Conservation (phyloP, 257 asterid species). For the Solanum pinnatisectum region DNA sequence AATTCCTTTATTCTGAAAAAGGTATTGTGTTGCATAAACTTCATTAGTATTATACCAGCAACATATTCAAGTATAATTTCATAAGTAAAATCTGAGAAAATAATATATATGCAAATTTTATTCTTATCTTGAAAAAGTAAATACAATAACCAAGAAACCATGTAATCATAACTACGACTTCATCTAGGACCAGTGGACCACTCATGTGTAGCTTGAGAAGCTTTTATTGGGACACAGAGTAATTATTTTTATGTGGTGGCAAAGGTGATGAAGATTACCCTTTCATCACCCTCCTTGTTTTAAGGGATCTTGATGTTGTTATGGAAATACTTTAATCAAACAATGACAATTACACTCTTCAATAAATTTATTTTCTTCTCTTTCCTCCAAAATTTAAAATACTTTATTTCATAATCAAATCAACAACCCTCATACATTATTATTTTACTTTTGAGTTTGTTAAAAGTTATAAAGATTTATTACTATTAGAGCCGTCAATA, state of each 20-base stretch:
- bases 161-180: not conserved
- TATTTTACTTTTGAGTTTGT: not conserved
- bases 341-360: not conserved
- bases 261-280: not conserved
- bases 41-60: not conserved
- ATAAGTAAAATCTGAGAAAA: fast-evolving
- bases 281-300: not conserved
- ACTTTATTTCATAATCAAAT: not conserved
- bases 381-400: not conserved
- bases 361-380: not conserved
- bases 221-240: not conserved
- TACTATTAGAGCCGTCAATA: too few relatives aligned
- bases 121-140: too few relatives aligned
- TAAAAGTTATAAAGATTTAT: not conserved
- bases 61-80: too few relatives aligned
- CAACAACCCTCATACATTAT: not conserved
- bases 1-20: too few relatives aligned
- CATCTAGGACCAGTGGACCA: not conserved
- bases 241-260: not conserved
- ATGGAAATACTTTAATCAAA: not conserved
- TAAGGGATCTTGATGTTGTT: not conserved
- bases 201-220: not conserved
- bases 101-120: fast-evolving
- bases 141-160: not conserved
- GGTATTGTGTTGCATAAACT: too few relatives aligned